Evolutionary conservation across 202 grass and related monocot genomes (phyloP).

Genomic region (Bolboschoenoplectus hybrid): DNA sequence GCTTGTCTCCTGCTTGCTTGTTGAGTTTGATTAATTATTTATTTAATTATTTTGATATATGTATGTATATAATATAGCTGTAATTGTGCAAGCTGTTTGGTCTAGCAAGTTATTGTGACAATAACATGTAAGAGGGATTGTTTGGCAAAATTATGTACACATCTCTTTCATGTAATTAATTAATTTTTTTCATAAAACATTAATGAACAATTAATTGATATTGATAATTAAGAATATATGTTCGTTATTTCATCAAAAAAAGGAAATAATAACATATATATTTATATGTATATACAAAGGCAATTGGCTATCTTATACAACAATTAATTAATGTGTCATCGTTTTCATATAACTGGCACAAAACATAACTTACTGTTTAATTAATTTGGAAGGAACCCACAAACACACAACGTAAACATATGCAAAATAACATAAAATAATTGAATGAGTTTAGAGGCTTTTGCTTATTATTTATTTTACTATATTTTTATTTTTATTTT

Average conservation of each 20-base stretch:
- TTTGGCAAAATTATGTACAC: background rate
- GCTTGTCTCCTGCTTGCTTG: conserved; percentile 17
- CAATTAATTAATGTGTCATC: background rate
- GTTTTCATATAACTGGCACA: background rate
- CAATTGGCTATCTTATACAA: background rate
- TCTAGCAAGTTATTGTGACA: conserved; percentile 28
- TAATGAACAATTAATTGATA: no score
- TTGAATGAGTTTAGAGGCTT: no score
- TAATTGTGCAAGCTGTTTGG: background rate
- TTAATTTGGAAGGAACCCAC: background rate
- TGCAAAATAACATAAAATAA: no score
- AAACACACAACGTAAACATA: no score
- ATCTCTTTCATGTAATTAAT: background rate
- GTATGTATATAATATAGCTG: background rate
- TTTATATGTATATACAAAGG: background rate
- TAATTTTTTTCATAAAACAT: conserved; percentile 5
- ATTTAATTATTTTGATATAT: background rate
- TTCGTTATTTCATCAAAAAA: background rate
- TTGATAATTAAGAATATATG: background rate
- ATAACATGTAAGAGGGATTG: conserved; percentile 24
- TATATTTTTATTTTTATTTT: no score
- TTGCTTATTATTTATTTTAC: no score
- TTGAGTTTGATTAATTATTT: background rate
- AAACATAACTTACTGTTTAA: background rate
- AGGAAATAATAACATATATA: background rate